Evolutionary conservation across 768 basidiomycete genomes (phyloP).

Genomic region (Lepiota brunneoincarnata): DNA sequence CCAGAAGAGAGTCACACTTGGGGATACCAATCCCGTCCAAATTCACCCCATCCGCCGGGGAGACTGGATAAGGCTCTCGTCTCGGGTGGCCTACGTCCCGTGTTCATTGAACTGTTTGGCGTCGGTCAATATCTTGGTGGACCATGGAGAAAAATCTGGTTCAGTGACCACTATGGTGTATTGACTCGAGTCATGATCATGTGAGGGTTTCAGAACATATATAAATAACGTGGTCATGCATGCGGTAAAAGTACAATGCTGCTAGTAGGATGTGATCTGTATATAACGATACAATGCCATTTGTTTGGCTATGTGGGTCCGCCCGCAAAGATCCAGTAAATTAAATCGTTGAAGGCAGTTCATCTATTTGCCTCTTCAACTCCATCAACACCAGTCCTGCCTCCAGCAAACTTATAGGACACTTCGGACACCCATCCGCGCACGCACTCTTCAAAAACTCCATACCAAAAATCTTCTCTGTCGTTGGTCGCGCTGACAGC

Average conservation of each 20-base stretch:
- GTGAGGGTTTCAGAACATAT: background rate
- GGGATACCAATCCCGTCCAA: conserved; percentile 7
- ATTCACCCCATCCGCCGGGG: background rate
- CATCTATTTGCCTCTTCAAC: conserved; percentile 59
- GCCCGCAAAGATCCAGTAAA: background rate
- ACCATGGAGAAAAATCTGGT: background rate
- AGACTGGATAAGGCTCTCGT: conserved; percentile 10
- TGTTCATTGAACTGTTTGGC: conserved; percentile 5
- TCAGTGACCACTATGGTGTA: conserved; percentile 9
- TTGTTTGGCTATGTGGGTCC: too few relatives aligned
- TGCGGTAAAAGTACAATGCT: too few relatives aligned
- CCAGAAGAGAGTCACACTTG: conserved; percentile 2
- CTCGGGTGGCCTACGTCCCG: background rate
- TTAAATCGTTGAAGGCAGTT: conserved; percentile 33
- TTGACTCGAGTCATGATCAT: background rate
- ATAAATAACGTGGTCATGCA: background rate
- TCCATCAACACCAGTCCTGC: conserved; percentile 52
- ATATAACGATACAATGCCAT: too few relatives aligned
- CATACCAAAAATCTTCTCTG: conserved; percentile 56
- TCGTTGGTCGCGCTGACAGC: conserved; percentile 50
- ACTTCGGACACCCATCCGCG: conserved; percentile 52
- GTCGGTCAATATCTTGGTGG: background rate
- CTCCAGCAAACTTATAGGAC: conserved; percentile 65
- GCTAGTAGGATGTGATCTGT: too few relatives aligned
- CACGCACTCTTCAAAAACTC: conserved; percentile 49